Conservation (phyloP, 139 green algal genomes). For the Coelastrella sp. region DNA sequence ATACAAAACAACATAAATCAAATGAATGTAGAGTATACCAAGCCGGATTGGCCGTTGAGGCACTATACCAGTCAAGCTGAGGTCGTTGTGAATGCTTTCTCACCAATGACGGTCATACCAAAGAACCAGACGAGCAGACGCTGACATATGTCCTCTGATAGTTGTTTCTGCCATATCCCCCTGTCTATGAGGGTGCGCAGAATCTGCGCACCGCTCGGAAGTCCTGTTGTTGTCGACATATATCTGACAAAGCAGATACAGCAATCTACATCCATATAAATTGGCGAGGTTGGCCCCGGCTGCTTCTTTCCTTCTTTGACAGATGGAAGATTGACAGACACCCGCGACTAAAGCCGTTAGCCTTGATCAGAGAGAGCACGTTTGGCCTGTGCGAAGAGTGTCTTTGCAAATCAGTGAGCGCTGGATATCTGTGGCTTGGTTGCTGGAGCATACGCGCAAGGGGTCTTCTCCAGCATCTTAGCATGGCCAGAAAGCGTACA, state of each 20-base stretch:
- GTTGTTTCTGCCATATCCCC: conserved; percentile 4
- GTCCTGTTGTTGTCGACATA: conserved; percentile 9
- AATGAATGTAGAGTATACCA: not conserved
- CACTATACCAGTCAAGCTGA: not conserved
- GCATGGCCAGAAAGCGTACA: conserved; percentile 22
- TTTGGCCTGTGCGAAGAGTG: too few species aligned
- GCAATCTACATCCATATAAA: too few species aligned
- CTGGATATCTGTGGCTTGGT: too few species aligned
- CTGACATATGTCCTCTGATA: conserved; percentile 22
- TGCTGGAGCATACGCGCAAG: not conserved
- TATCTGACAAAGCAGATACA: not conserved
- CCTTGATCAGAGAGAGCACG: not conserved
- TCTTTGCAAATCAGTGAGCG: too few species aligned
- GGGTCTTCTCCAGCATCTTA: not conserved
- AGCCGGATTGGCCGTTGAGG: not conserved
- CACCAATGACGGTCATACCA: conserved; percentile 19
- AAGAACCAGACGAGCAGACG: conserved; percentile 22
- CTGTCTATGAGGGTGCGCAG: not conserved
- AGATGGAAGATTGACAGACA: too few species aligned
- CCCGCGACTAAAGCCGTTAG: not conserved
- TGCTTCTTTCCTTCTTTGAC: too few species aligned
- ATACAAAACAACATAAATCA: not conserved
- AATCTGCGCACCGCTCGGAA: not conserved
- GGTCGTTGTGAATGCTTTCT: not conserved
- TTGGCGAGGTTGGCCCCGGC: too few species aligned